These are phyloP conservation scores for Schwanniomyces polymorphus DNA, from an alignment of 805 yeast species.

Conservation along the genomic window DNA sequence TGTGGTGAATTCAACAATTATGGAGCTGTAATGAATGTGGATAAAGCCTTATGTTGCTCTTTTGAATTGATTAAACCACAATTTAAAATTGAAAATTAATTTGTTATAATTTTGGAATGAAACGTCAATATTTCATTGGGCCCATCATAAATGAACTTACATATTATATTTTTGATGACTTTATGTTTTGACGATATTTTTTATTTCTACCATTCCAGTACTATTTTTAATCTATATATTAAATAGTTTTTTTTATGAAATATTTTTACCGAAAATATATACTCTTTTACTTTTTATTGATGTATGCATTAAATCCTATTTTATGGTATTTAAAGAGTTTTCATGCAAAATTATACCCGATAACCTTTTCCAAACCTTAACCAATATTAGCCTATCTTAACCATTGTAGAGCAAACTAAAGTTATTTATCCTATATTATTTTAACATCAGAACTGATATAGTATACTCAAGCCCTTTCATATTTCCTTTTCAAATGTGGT, in stretches of 20 bases:
- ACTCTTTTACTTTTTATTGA: not conserved
- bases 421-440: slow-evolving; percentile 28
- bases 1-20: slow-evolving; percentile 80
- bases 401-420: slow-evolving; percentile 15
- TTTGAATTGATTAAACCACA: slow-evolving; percentile 68
- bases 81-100: not conserved
- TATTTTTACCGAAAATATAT: not conserved
- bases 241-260: not conserved
- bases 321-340: not conserved
- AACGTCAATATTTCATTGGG: not conserved
- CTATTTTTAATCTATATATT: not conserved
- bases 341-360: not conserved
- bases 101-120: slow-evolving; percentile 1
- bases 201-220: not conserved
- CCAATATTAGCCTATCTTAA: not conserved
- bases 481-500: slow-evolving; percentile 18
- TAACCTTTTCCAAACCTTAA: not conserved
- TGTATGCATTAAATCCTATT: not conserved
- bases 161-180: not conserved
- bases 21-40: slow-evolving; percentile 79
- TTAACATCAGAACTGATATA: no score
- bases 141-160: not conserved
- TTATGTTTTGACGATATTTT: not conserved
- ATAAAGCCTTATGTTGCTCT: slow-evolving; percentile 65
- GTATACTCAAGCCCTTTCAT: slow-evolving; percentile 21